phyloP scores from a whole-genome alignment of 2,329 filamentous ascomycete genomes.

The Pestalotiopsis sp. region DNA sequence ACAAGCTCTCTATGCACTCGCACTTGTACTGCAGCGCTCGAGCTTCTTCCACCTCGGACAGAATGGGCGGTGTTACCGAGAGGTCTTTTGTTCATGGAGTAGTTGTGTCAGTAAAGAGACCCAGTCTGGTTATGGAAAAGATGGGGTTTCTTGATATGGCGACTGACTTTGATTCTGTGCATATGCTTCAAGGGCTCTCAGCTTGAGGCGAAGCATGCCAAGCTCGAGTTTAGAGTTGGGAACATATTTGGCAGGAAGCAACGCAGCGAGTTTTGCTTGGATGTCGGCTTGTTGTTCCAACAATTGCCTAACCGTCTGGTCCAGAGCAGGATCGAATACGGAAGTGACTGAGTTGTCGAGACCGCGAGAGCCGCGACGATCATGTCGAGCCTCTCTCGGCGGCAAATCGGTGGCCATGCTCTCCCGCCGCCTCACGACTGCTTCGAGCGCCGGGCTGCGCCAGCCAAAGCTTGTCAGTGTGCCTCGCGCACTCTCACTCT shows the following conservation, averaged over 20 bases:
- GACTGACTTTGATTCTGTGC: constrained; percentile 52
- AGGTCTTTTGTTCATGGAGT: constrained; percentile 34
- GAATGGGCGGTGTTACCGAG: constrained; percentile 41
- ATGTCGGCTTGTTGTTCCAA: constrained; percentile 57
- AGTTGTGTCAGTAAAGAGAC: constrained; percentile 19
- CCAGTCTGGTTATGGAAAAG: constrained; percentile 9
- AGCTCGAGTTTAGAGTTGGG: constrained; percentile 52
- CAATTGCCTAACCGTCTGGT: constrained; percentile 46
- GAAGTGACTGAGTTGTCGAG: constrained; percentile 30
- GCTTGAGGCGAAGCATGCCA: constrained; percentile 58
- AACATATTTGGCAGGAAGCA: constrained; percentile 50
- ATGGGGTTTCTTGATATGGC: constrained; percentile 5
- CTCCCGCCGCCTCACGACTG: constrained; percentile 8
- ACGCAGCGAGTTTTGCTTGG: constrained; percentile 50
- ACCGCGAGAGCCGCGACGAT: constrained; percentile 31
- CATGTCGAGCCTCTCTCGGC: constrained; percentile 31
- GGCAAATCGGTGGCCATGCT: constrained; percentile 30
- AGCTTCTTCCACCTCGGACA: constrained; percentile 59
- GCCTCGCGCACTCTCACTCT: constrained; percentile 3
- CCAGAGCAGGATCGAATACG: constrained; percentile 41
- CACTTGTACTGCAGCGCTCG: constrained; percentile 59
- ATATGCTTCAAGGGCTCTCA: constrained; percentile 50
- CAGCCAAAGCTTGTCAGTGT: constrained; percentile 10
- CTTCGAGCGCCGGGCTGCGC: constrained; percentile 2
- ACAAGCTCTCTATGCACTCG: constrained; percentile 58